Conservation (phyloP, 306 rosid species). For the Spatholobus suberectus region DNA sequence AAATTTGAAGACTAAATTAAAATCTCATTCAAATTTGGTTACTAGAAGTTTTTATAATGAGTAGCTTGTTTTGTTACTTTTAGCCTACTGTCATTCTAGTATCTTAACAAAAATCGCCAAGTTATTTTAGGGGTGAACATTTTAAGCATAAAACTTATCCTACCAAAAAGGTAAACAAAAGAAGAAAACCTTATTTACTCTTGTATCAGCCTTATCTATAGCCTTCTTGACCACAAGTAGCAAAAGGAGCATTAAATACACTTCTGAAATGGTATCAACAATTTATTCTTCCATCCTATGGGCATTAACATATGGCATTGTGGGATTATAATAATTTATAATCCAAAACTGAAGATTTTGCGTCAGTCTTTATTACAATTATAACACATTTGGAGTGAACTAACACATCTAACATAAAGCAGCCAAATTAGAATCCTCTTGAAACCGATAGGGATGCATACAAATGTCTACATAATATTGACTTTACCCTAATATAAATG, state of each 20-base stretch:
- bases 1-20: neutral
- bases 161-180: neutral
- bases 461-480: constrained; percentile 44
- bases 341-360: constrained; percentile 27
- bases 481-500: constrained; percentile 36
- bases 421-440: constrained; percentile 31
- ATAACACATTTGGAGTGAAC: neutral
- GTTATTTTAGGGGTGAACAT: neutral
- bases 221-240: neutral
- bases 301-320: neutral
- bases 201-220: neutral
- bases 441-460: constrained; percentile 24
- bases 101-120: neutral
- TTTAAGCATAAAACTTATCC: neutral
- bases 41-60: neutral
- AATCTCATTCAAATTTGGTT: neutral
- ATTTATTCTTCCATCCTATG: neutral
- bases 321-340: neutral
- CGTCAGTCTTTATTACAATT: constrained; percentile 25
- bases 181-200: neutral
- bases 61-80: neutral
- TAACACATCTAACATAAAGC: neutral
- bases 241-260: neutral
- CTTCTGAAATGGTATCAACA: neutral
- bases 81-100: neutral